Percentiles rank a stretch among this genome's conserved stretches.
Evolutionary conservation across 257 asterid species (phyloP).

Genomic region (Solanum commersonii): DNA sequence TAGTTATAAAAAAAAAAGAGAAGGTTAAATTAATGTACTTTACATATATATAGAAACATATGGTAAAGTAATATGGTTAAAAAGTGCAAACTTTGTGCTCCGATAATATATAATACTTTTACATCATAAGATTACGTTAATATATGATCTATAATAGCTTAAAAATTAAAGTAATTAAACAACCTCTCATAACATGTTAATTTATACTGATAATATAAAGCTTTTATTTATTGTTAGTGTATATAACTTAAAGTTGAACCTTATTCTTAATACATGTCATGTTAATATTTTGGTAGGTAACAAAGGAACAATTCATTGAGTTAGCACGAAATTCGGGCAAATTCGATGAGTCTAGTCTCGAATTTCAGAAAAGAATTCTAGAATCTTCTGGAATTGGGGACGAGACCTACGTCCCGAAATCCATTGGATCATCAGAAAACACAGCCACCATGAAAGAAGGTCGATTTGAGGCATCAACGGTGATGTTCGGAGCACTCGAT

Average conservation of each 20-base stretch:
- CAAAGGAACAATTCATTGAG: constrained; percentile 70
- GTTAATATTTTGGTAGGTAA: constrained; percentile 27
- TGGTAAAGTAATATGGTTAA: not conserved
- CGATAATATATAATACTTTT: not conserved
- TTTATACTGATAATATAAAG: not conserved
- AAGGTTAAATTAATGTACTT: not conserved
- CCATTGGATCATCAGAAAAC: constrained; percentile 54
- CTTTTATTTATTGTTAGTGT: not conserved
- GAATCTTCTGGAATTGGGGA: constrained; percentile 84
- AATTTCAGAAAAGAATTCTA: constrained; percentile 58
- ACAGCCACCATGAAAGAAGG: constrained; percentile 93
- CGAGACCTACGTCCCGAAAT: constrained; percentile 66
- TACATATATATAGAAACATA: not conserved
- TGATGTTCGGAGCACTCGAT: constrained; percentile 85
- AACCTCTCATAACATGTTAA: not conserved
- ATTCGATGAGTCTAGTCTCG: constrained; percentile 50
- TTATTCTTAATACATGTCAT: not conserved
- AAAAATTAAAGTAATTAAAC: not conserved
- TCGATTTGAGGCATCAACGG: constrained; percentile 72
- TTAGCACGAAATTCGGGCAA: constrained; percentile 66
- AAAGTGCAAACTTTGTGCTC: not conserved
- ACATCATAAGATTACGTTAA: not conserved
- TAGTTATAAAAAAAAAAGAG: not conserved
- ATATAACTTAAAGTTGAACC: not conserved
- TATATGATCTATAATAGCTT: not conserved